Percentiles rank a stretch among this genome's conserved stretches.
phyloP scores from a whole-genome alignment of 169 alveolate genomes.

The Plasmodium chabaudi region DNA sequence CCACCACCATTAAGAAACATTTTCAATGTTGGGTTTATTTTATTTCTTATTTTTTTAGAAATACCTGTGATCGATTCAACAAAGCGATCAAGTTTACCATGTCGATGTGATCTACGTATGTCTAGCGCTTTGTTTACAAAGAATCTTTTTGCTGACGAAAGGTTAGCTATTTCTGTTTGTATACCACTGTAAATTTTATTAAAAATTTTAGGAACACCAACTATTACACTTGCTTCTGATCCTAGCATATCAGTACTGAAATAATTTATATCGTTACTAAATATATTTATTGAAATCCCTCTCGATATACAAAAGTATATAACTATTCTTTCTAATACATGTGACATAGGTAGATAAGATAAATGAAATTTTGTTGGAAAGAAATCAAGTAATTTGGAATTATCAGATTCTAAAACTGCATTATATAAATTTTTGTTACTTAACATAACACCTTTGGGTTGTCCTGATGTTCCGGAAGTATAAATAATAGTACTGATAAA shows the following conservation, averaged over 20 bases:
- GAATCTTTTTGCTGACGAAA: constrained; percentile 20
- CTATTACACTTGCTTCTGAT: constrained; percentile 9
- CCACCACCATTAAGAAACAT: constrained; percentile 49
- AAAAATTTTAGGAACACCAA: constrained; percentile 67
- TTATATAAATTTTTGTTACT: constrained; percentile 82
- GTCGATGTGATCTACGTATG: neutral
- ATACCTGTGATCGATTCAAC: constrained; percentile 11
- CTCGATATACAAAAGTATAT: constrained; percentile 50
- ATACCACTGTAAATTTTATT: constrained; percentile 22
- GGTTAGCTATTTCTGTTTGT: constrained; percentile 9
- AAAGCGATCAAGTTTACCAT: constrained; percentile 1
- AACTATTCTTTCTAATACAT: constrained; percentile 93
- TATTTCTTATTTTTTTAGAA: constrained; percentile 39
- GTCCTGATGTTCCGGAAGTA: constrained; percentile 99
- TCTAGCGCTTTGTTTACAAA: constrained; percentile 5
- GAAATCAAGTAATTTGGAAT: neutral
- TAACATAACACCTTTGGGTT: constrained; percentile 97
- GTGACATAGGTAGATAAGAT: constrained; percentile 96
- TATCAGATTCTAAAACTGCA: neutral
- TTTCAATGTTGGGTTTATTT: constrained; percentile 32
- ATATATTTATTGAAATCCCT: constrained; percentile 27
- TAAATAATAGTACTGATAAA: constrained; percentile 92
- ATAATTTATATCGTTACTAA: constrained; percentile 22
- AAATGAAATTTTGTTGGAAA: constrained; percentile 77
- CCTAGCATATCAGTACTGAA: constrained; percentile 3